Base-by-base conservation (phyloP, 257 asterid genomes). In the Osmanthus fragrans region DNA sequence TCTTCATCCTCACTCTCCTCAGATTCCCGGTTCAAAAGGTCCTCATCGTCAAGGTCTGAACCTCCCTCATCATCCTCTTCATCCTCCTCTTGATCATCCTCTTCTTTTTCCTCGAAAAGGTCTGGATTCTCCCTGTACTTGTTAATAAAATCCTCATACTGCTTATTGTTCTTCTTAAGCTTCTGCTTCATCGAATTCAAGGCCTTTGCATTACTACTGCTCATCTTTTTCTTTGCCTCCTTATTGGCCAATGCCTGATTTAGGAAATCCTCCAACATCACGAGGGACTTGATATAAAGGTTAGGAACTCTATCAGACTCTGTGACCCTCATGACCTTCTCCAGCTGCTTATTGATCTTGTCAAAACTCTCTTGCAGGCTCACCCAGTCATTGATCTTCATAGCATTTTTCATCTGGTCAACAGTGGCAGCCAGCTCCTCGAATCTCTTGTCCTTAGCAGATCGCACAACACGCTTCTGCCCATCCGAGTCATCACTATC, bases 221-320 rank as follows among this genome's bases (percentile, higher is more conserved):
- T 96, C 99, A 96, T 96, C 86, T 93, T 96, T 90, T 96, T 96
- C 90, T 92, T 96, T 0, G 97, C 96, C 85, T 96, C 99, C 89
- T 95, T 95, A 74, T 91, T 95, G 67, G 96, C 93, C 82, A 88
- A 69, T 18, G 98, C 87, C 88, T 90, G 91, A 64, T 87, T 92
- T 86, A 95, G 74, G 83, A 87, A 88, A 75, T 96, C 97, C 85
- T 93, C 97, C 84, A 96, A 69, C 94, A 84, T 90, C 68, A 96
- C 97, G 25, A 96, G 96, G 77, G 98, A 96, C 86, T 90, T 96
- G n/a, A 96, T 83, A 78, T 96, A 96, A 9, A 89, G 85, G 84
- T 87, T 90, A 1, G 98, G 98, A 54, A 91, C 90, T 58, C 82
- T 87, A 69, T 83, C 91, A 0, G 98, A 74, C 73, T 96, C 98